Evolutionary conservation across 2,329 filamentous ascomycete genomes (phyloP).

Genomic region (Aspergillus texensis): DNA sequence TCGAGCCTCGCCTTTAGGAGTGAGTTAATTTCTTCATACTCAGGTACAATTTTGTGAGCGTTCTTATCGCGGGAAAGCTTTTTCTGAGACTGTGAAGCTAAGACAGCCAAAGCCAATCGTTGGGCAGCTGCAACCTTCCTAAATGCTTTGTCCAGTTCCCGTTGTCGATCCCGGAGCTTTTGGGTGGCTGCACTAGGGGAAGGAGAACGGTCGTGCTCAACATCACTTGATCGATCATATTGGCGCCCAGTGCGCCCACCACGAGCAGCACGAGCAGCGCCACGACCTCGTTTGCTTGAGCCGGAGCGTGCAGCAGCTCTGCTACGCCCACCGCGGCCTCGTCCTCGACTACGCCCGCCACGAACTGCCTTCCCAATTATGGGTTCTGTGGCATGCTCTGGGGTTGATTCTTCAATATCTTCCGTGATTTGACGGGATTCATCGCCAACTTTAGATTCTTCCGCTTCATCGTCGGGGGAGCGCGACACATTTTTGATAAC

Average conservation of each 20-base stretch:
- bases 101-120: constrained; percentile 40
- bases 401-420: constrained; percentile 24
- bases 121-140: constrained; percentile 46
- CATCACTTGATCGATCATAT: constrained; percentile 33
- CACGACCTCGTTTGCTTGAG: constrained; percentile 30
- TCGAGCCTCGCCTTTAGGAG: constrained; percentile 33
- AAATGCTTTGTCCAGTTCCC: constrained; percentile 46
- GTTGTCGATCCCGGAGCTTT: constrained; percentile 44
- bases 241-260: constrained; percentile 27
- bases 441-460: constrained; percentile 16
- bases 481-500: constrained; percentile 22
- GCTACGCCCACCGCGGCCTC: constrained; percentile 39
- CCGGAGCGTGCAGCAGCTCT: constrained; percentile 29
- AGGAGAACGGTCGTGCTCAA: constrained; percentile 35
- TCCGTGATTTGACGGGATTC: constrained; percentile 28
- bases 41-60: constrained; percentile 42
- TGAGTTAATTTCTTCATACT: constrained; percentile 40
- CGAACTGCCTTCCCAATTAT: constrained; percentile 27
- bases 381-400: constrained; percentile 23
- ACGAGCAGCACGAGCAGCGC: constrained; percentile 30
- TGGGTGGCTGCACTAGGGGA: constrained; percentile 40
- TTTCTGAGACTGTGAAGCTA: constrained; percentile 43
- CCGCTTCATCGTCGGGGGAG: constrained; percentile 20
- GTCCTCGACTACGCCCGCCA: constrained; percentile 35
- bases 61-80: constrained; percentile 45